Percentiles rank a stretch among this genome's conserved stretches.
Conservation (phyloP, 2,329 filamentous ascomycete species). For the Dothidotthia symphoricarpi region DNA sequence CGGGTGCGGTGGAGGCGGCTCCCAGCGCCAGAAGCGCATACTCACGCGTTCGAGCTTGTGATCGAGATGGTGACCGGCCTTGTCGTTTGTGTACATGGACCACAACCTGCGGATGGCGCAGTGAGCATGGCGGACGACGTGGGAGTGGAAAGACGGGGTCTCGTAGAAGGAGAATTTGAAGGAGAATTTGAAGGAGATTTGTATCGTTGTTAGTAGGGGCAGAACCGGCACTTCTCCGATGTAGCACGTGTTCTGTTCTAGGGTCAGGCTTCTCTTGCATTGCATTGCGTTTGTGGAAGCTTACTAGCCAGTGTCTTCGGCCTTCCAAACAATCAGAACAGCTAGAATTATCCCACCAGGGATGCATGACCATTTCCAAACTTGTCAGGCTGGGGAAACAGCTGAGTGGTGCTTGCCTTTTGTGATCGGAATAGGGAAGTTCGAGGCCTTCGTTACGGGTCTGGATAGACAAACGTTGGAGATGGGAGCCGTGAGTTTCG, state of each 20-base stretch:
- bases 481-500: background rate
- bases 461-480: slow-evolving; percentile 3
- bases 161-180: background rate
- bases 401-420: background rate
- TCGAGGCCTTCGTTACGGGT: background rate
- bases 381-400: background rate
- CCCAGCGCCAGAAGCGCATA: slow-evolving; percentile 13
- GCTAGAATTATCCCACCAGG: background rate
- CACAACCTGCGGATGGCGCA: slow-evolving; percentile 8
- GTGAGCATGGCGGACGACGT: slow-evolving; percentile 8
- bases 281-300: background rate
- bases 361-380: background rate
- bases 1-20: slow-evolving; percentile 1
- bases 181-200: too few species aligned
- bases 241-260: slow-evolving; percentile 1
- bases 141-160: background rate
- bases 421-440: background rate
- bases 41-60: slow-evolving; percentile 5
- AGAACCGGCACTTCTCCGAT: slow-evolving; percentile 4
- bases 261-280: too few species aligned
- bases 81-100: slow-evolving; percentile 1
- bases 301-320: too few species aligned
- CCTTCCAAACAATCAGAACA: too few species aligned
- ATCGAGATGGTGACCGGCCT: too few species aligned
- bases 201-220: too few species aligned